phyloP scores from a whole-genome alignment of 192 early-diverging fungal genomes.

The Piromyces finnis region DNA sequence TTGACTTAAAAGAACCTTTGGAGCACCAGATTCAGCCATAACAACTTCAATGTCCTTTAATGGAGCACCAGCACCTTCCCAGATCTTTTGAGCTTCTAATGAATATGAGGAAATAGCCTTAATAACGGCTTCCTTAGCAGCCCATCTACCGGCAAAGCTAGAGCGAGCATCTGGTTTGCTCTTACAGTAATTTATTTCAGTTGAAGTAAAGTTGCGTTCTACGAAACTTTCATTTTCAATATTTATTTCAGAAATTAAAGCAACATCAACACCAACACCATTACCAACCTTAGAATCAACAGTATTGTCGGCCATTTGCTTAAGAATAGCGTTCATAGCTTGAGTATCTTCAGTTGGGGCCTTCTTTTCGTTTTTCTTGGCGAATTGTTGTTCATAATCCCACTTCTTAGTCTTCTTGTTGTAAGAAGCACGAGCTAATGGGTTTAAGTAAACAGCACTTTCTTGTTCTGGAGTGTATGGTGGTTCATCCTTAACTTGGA shows the following conservation, averaged over 20 bases:
- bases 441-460: constrained; percentile 69
- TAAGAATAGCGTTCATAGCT: not conserved
- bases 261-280: constrained; percentile 76
- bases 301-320: not conserved
- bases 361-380: constrained; percentile 5
- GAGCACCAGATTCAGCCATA: constrained; percentile 49
- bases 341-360: constrained; percentile 19
- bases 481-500: constrained; percentile 68
- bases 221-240: constrained; percentile 71
- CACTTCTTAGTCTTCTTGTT: constrained; percentile 51
- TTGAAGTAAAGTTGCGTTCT: constrained; percentile 73
- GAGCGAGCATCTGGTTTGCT: constrained; percentile 47
- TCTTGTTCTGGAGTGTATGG: constrained; percentile 76
- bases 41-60: constrained; percentile 79
- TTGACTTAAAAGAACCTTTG: constrained; percentile 62
- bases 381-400: constrained; percentile 21
- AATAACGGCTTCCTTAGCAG: constrained; percentile 88
- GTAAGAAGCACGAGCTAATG: constrained; percentile 61
- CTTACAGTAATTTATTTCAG: constrained; percentile 63
- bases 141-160: constrained; percentile 85
- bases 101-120: constrained; percentile 55
- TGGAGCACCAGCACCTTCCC: constrained; percentile 69
- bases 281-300: not conserved
- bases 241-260: constrained; percentile 63
- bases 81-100: constrained; percentile 19